Percentiles rank a stretch among this genome's conserved stretches.
These are phyloP conservation scores for Dryas drummondii DNA, from an alignment of 306 rosid species.

Conservation along the genomic window DNA sequence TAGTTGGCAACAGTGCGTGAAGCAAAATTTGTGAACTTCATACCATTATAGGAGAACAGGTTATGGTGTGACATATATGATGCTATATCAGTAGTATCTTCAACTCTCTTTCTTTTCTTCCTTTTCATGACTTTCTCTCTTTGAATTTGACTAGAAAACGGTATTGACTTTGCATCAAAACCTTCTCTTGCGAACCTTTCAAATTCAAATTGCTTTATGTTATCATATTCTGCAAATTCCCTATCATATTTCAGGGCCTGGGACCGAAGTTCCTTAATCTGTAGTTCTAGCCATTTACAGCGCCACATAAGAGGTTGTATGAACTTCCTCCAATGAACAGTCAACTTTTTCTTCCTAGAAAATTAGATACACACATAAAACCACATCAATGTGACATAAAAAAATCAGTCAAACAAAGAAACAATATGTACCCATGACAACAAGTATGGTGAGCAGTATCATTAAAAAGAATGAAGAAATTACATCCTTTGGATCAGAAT, in stretches of 20 bases:
- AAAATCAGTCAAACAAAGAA: background rate
- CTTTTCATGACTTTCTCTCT: conserved; percentile 58
- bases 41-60: conserved; percentile 69
- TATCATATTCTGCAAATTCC: conserved; percentile 48
- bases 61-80: conserved; percentile 57
- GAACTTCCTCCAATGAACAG: conserved; percentile 70
- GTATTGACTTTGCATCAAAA: conserved; percentile 45
- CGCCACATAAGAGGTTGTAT: conserved; percentile 66
- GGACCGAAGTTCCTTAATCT: conserved; percentile 55
- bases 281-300: conserved; percentile 77
- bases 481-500: background rate
- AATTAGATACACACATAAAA: conserved; percentile 21
- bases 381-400: conserved; percentile 7
- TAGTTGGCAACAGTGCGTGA: conserved; percentile 17
- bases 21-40: conserved; percentile 16
- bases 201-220: conserved; percentile 38
- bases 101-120: conserved; percentile 66
- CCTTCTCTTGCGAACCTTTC: conserved; percentile 39
- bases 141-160: conserved; percentile 41
- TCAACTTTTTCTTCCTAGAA: conserved; percentile 60
- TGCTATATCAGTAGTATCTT: conserved; percentile 46
- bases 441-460: background rate
- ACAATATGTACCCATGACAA: background rate
- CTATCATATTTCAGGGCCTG: conserved; percentile 52
- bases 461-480: background rate